These are phyloP conservation scores for Metschnikowia borealis DNA, from an alignment of 805 yeast genomes.

Conservation along the genomic window DNA sequence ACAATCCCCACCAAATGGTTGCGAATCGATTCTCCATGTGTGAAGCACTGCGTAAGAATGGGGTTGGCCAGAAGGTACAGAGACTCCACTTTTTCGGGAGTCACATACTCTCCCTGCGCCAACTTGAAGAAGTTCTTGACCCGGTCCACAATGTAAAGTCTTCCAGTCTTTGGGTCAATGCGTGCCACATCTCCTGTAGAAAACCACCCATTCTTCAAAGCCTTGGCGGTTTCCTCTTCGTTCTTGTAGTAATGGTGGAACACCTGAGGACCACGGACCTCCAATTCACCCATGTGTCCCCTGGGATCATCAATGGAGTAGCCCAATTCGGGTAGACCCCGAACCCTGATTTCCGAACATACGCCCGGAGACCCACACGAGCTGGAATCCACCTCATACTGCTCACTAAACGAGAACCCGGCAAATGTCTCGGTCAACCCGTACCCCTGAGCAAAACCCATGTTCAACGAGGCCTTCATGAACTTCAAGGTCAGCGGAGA, in stretches of 20 bases:
- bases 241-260: slow-evolving; percentile 55
- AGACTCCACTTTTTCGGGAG: slow-evolving; percentile 74
- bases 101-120: slow-evolving; percentile 55
- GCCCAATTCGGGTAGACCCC: slow-evolving; percentile 63
- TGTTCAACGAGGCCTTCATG: slow-evolving; percentile 56
- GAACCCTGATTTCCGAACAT: slow-evolving; percentile 48
- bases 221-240: slow-evolving; percentile 49
- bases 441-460: slow-evolving; percentile 66
- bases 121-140: slow-evolving; percentile 75
- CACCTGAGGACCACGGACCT: slow-evolving; percentile 62
- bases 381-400: slow-evolving; percentile 47
- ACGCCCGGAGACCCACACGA: slow-evolving; percentile 60
- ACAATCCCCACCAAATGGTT: slow-evolving; percentile 16
- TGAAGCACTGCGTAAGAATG: slow-evolving; percentile 16
- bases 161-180: slow-evolving; percentile 36
- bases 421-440: slow-evolving; percentile 69
- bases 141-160: slow-evolving; percentile 57
- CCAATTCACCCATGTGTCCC: slow-evolving; percentile 55
- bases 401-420: slow-evolving; percentile 40
- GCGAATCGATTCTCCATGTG: slow-evolving; percentile 17
- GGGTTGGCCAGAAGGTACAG: slow-evolving; percentile 37
- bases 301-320: slow-evolving; percentile 23
- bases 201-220: slow-evolving; percentile 52
- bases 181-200: slow-evolving; percentile 49
- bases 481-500: slow-evolving; percentile 58